Conservation (phyloP, 2,329 filamentous ascomycete species). For the Tolypocladium inflatum region DNA sequence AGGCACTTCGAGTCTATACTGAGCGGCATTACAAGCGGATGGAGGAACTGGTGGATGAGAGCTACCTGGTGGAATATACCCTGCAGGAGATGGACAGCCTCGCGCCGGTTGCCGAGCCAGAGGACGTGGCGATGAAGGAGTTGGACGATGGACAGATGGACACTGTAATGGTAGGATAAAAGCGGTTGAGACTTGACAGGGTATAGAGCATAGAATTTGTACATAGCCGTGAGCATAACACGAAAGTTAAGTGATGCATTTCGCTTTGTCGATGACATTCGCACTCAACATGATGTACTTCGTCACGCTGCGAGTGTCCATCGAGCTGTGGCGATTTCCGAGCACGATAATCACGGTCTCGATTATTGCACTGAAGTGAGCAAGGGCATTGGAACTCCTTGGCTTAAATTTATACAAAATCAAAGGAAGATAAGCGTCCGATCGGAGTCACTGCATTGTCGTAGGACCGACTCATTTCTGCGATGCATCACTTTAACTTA, state of each 20-base stretch:
- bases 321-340: neutral
- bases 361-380: no score
- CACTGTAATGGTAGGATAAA: conserved; percentile 3
- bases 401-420: no score
- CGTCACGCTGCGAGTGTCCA: neutral
- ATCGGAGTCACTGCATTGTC: neutral
- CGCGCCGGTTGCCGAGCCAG: conserved; percentile 29
- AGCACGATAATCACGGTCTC: no score
- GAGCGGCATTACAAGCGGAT: conserved; percentile 86
- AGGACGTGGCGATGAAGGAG: conserved; percentile 21
- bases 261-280: no score
- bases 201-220: neutral
- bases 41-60: conserved; percentile 88
- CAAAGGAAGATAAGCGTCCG: neutral
- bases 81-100: conserved; percentile 83
- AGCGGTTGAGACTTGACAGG: neutral
- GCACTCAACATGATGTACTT: no score
- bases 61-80: conserved; percentile 89
- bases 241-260: neutral
- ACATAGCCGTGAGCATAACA: neutral
- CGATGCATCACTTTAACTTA: no score
- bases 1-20: conserved; percentile 82
- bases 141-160: conserved; percentile 24
- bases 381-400: no score
- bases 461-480: neutral